A percentile compares a stretch with the other conserved stretches of the same genome.
Conservation (phyloP, 140 eudicot species). For the Eryngium alpinum region DNA sequence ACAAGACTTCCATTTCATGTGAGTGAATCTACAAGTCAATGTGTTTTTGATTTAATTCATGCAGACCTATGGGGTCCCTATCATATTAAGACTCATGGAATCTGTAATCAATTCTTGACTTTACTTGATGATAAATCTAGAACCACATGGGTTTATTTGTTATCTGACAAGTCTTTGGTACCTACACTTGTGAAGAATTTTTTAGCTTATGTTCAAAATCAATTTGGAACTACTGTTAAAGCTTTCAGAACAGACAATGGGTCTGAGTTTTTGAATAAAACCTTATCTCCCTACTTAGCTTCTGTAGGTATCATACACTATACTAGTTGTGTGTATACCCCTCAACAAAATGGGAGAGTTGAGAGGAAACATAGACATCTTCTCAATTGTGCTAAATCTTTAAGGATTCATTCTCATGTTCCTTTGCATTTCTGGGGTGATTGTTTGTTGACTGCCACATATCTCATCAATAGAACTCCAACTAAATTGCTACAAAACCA, state of each 20-base stretch:
- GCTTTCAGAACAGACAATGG: neutral
- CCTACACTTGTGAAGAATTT: neutral
- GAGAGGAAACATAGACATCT: neutral
- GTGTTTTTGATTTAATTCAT: neutral
- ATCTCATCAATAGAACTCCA: neutral
- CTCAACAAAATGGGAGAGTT: neutral
- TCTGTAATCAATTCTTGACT: too few species aligned
- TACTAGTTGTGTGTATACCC: too few species aligned
- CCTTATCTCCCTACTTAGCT: neutral
- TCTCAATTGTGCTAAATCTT: neutral
- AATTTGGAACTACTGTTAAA: neutral
- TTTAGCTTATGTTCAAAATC: neutral
- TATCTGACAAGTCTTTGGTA: neutral
- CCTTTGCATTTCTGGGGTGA: neutral
- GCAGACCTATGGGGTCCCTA: neutral
- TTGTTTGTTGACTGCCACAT: neutral
- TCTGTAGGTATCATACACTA: neutral
- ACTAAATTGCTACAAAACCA: neutral
- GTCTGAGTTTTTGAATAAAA: neutral
- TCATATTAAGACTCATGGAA: neutral
- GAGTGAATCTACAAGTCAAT: neutral
- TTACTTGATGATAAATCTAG: neutral
- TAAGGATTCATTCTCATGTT: neutral
- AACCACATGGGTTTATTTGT: neutral
- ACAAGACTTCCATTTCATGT: neutral